phyloP scores from a whole-genome alignment of 108 stramenopile species.

The Fistulifera pelliculosa region DNA sequence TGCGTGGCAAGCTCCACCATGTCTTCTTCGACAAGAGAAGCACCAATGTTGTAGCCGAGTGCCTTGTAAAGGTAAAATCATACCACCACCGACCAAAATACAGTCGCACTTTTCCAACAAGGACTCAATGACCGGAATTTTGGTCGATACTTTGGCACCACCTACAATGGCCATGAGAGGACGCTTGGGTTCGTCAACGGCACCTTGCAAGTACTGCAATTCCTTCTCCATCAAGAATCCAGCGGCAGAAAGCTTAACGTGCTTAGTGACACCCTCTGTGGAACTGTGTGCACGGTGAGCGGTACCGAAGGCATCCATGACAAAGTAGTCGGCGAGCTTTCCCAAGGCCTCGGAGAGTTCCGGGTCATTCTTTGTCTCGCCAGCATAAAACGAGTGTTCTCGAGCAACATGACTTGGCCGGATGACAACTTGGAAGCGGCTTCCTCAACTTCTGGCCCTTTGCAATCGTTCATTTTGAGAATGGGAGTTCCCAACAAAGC shows the following conservation, averaged over 20 bases:
- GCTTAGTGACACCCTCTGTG: conserved; percentile 87
- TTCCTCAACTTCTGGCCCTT: conserved; percentile 86
- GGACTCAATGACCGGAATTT: conserved; percentile 96
- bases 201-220: conserved; percentile 93
- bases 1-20: conserved; percentile 81
- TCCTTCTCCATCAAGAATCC: conserved; percentile 92
- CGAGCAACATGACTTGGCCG: conserved; percentile 86
- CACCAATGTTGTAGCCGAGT: conserved; percentile 85
- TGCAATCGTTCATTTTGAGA: conserved; percentile 73
- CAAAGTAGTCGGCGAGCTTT: conserved; percentile 88
- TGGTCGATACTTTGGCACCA: conserved; percentile 98
- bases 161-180: conserved; percentile 98
- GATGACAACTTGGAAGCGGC: conserved; percentile 52
- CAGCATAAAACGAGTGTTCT: conserved; percentile 94
- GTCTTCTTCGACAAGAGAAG: conserved; percentile 86
- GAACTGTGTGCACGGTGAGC: conserved; percentile 98
- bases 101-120: conserved; percentile 93
- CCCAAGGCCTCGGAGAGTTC: conserved; percentile 72
- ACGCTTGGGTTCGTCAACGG: conserved; percentile 90
- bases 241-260: conserved; percentile 71
- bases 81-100: conserved; percentile 94
- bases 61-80: conserved; percentile 98
- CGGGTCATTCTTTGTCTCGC: conserved; percentile 83
- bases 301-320: conserved; percentile 99
- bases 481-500: conserved; percentile 54